Conservation (phyloP, 177 flowering plant genomes). For the Vitis hybrid region DNA sequence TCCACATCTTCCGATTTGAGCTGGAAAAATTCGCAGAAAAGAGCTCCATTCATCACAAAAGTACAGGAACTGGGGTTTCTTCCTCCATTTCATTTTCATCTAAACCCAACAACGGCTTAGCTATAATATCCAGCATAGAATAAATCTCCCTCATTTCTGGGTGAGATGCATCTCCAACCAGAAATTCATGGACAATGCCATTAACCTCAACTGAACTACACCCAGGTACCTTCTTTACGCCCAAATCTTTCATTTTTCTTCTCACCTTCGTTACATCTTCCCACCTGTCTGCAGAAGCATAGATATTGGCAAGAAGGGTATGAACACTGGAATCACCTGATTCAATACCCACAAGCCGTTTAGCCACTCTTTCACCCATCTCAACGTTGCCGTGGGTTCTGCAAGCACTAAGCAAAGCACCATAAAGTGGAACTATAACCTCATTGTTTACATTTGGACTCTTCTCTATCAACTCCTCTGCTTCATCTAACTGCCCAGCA, state of each 20-base stretch:
- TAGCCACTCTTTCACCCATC: slow-evolving; percentile 57
- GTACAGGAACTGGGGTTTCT: slow-evolving; percentile 5
- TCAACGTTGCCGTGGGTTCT: slow-evolving; percentile 62
- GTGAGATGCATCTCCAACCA: slow-evolving; percentile 52
- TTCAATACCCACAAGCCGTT: slow-evolving; percentile 35
- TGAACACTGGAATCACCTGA: slow-evolving; percentile 51
- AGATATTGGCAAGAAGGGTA: slow-evolving; percentile 66
- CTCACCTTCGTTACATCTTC: slow-evolving; percentile 64
- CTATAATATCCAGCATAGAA: slow-evolving; percentile 31
- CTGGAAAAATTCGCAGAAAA: no score
- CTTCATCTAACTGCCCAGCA: slow-evolving; percentile 62
- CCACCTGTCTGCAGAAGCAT: slow-evolving; percentile 77
- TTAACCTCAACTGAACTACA: slow-evolving; percentile 71
- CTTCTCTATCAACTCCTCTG: slow-evolving; percentile 44
- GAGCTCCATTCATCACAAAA: not conserved
- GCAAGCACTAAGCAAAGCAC: slow-evolving; percentile 79
- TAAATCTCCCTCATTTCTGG: slow-evolving; percentile 34
- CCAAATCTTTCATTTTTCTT: slow-evolving; percentile 56
- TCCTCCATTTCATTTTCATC: slow-evolving; percentile 17
- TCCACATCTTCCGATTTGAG: no score
- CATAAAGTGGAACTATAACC: slow-evolving; percentile 50
- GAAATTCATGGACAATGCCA: slow-evolving; percentile 54
- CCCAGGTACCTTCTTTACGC: slow-evolving; percentile 63
- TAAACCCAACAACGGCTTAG: slow-evolving; percentile 17
- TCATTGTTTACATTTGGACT: slow-evolving; percentile 32